Evolutionary conservation across 2,329 filamentous ascomycete genomes (phyloP).

Genomic region (Didymella segeticola): DNA sequence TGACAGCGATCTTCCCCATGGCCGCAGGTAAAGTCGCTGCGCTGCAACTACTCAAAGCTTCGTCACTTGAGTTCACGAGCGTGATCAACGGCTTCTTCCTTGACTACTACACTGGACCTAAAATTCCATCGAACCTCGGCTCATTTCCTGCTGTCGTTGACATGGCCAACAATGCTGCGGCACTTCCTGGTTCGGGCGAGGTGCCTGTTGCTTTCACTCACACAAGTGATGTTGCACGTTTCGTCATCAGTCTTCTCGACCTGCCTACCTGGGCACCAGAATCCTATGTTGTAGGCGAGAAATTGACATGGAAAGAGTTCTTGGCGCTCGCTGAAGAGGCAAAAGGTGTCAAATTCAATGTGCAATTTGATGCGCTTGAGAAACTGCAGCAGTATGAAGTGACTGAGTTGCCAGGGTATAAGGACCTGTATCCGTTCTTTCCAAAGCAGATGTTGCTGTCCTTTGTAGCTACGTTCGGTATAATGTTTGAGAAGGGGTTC

Average conservation of each 20-base stretch:
- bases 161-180: conserved; percentile 19
- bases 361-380: conserved; percentile 20
- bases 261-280: conserved; percentile 45
- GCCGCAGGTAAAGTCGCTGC: neutral
- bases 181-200: conserved; percentile 23
- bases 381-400: conserved; percentile 16
- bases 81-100: conserved; percentile 21
- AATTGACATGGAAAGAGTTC: conserved; percentile 55
- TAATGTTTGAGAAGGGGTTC: conserved; percentile 8
- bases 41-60: conserved; percentile 2
- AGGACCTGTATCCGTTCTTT: conserved; percentile 12
- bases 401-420: conserved; percentile 21
- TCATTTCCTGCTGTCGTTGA: conserved; percentile 7
- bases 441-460: conserved; percentile 13
- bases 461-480: neutral
- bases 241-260: conserved; percentile 10
- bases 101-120: conserved; percentile 16
- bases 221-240: conserved; percentile 20
- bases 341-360: conserved; percentile 38
- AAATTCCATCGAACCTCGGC: conserved; percentile 13
- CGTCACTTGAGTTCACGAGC: conserved; percentile 11
- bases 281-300: conserved; percentile 50
- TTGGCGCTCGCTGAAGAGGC: conserved; percentile 52
- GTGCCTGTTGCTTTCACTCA: conserved; percentile 21
- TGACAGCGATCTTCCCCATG: neutral